Base-by-base conservation (phyloP, 495 filamentous ascomycete species). In the Penicillium pulvis region DNA sequence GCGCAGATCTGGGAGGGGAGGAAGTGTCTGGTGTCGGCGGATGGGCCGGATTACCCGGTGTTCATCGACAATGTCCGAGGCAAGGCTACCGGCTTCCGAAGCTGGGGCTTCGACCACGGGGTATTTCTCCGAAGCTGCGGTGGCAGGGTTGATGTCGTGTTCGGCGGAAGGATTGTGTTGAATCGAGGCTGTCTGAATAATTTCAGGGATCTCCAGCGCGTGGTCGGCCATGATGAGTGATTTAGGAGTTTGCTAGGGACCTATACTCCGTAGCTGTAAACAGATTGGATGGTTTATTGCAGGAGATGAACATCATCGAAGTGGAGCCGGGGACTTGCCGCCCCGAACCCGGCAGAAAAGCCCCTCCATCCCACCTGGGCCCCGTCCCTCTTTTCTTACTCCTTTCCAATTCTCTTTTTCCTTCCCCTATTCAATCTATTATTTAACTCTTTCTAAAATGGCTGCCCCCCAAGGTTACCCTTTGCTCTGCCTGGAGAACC, bases 401-500 rank as follows among this genome's bases (percentile, higher is more conserved):
- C 39, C n/a, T 42, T 43, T 45, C 39, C 41, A 12, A 26, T n/a
- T 31, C 41, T 28, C 20, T 45, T 44, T 31, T n/a, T 24, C 19
- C 17, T 39, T 66, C 42, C 51, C 54, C 39, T 42, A 14, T 48
- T 53, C 53, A 41, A 55, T 57, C 30, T 52, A 42, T 44, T 52
- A 41, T 23, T 24, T 52, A 24, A 35, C 31, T 30, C 51, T 55
- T 55, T 49, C 59, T 55, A 85, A 73, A 63, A 94, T 93, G 90
- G 81, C 89, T 58, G 70, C 87, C 62, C 73, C 75, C 53, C 86
- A 89, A 74, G 86, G 89, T 71, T 98, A 88, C 79, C 81, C 87
- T 73, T 86, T 98, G 59, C 79, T 97, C 59, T 92, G 89, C 77
- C 75, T 98, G 68, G 94, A 96, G 86, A 98, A 98, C 75, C 94